Base-by-base conservation (phyloP, 202 grass and related monocot species). In the Panicum virgatum region DNA sequence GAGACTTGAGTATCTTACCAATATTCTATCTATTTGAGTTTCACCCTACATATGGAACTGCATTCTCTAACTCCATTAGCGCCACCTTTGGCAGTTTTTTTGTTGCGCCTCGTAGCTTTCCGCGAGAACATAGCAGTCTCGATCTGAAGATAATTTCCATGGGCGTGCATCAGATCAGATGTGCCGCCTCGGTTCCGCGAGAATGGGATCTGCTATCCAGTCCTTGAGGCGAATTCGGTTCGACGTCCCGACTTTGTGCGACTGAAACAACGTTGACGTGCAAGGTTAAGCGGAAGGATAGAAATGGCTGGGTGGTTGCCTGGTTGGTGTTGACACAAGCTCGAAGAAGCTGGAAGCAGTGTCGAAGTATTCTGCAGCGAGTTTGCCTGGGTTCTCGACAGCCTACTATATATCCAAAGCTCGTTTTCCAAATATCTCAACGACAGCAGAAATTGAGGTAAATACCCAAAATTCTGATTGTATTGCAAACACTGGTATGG, bases 1-100 rank as follows among this genome's bases (percentile, higher is more conserved):
- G 18, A 3, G 52, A 47, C 37, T 73, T 45, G 13, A n/a, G 67
- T 15, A 27, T 79, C 6, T 34, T 47, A 85, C 37, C 63, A 77
- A 72, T 71, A 82, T 27, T 34, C 32, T 23, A 42, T 89, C 15
- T 57, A 11, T 50, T 60, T 40, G 7, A 48, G 34, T 30, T 61
- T 44, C 9, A 44, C 10, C 42, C 32, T 34, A 34, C 32, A 34
- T 34, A 34, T 34, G 32, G 32, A 34, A 34, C 32, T 34, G 32
- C 32, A 34, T 34, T 34, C 32, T 34, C 32, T 34, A 34, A 34
- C 32, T 4, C 32, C 32, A 34, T 34, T 34, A 34, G 32, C 32
- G 32, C 32, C 32, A 4, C n/a, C n/a, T n/a, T 4, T 34, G 32
- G 32, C 32, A 34, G 32, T 34, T 34, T 34, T 30, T 34, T 34